phyloP scores from a whole-genome alignment of 768 basidiomycete genomes.

The Mycena kentingensis region DNA sequence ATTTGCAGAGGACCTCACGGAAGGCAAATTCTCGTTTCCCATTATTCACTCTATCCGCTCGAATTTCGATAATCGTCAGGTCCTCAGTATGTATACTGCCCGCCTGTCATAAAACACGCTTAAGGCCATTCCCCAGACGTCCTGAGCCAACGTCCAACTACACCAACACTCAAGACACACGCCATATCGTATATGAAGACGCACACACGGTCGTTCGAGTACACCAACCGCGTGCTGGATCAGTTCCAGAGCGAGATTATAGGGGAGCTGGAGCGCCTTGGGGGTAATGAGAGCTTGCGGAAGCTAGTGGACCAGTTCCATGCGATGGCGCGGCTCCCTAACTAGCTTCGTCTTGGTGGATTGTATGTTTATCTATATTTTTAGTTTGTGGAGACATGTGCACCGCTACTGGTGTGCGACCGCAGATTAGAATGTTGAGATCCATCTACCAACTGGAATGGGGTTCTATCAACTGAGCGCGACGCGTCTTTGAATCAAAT shows the following conservation, averaged over 20 bases:
- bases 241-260: conserved; percentile 68
- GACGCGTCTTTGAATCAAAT: no score
- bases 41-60: conserved; percentile 69
- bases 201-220: conserved; percentile 83
- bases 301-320: conserved; percentile 56
- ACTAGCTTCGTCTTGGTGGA: no score
- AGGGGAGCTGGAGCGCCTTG: conserved; percentile 69
- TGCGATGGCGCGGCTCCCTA: conserved; percentile 32
- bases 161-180: conserved; percentile 78
- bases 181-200: conserved; percentile 77
- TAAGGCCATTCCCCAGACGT: no score
- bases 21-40: conserved; percentile 83
- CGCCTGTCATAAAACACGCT: no score
- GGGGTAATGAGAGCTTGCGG: conserved; percentile 71
- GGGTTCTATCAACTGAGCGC: no score
- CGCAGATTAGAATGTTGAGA: no score
- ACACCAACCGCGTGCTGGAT: conserved; percentile 71
- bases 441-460: no score
- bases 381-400: no score
- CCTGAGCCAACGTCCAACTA: conserved; percentile 84
- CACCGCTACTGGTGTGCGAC: no score
- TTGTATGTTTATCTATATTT: no score
- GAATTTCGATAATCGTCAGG: conserved; percentile 55
- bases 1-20: conserved; percentile 75
- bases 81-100: conserved; percentile 50